phyloP scores from a whole-genome alignment of 176 grass and related monocot genomes.

The Carex myosuroides region DNA sequence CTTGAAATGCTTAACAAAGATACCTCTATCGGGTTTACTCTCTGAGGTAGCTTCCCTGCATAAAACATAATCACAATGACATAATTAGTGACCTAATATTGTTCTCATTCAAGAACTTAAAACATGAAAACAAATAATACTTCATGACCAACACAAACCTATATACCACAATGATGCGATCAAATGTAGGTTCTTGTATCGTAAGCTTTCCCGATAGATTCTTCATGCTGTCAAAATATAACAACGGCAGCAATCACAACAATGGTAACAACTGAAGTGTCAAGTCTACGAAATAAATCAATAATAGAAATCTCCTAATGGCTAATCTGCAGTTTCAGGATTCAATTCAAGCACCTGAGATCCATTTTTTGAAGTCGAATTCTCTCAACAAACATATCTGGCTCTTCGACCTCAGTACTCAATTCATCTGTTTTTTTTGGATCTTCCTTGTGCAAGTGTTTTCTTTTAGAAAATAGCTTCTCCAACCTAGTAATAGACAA shows the following conservation, averaged over 20 bases:
- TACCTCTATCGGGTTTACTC: slow-evolving; percentile 52
- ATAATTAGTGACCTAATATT: background rate
- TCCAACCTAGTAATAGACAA: slow-evolving; percentile 42
- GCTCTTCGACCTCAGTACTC: slow-evolving; percentile 34
- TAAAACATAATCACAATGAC: slow-evolving; percentile 11
- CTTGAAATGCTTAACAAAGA: slow-evolving; percentile 92
- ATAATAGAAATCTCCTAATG: background rate
- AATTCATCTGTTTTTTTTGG: slow-evolving; percentile 51
- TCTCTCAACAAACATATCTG: slow-evolving; percentile 62
- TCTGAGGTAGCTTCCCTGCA: slow-evolving; percentile 47
- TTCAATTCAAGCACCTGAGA: slow-evolving; percentile 43
- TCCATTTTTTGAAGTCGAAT: slow-evolving; percentile 85
- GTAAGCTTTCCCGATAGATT: slow-evolving; percentile 58
- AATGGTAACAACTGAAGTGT: background rate
- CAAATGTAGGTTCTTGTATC: slow-evolving; percentile 97
- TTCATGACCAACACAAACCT: slow-evolving; percentile 27
- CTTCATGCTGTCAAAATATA: slow-evolving; percentile 41
- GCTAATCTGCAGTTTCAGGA: background rate
- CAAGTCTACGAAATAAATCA: slow-evolving; percentile 8
- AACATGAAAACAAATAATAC: slow-evolving; percentile 4
- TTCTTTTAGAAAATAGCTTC: slow-evolving; percentile 46
- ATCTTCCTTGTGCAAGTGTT: slow-evolving; percentile 28
- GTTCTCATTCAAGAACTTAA: background rate
- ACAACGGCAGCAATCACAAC: background rate
- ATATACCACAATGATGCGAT: slow-evolving; percentile 93